Base-by-base conservation (phyloP, 768 basidiomycete species). In the Saitozyma podzolica region DNA sequence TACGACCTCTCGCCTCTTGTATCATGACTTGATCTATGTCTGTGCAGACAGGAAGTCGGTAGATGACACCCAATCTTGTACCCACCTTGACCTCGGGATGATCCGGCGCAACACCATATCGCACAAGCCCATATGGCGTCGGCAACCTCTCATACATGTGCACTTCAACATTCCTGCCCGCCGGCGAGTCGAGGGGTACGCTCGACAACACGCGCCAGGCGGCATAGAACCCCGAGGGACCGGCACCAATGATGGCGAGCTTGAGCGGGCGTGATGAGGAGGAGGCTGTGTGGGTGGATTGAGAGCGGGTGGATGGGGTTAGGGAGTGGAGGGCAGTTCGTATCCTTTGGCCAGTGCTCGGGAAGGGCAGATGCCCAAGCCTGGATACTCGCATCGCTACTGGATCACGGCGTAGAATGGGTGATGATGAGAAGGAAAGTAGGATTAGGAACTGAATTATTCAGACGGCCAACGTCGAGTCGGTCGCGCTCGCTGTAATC, bases 31-130 rank as follows among this genome's bases (percentile, higher is more conserved):
- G 29, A 29, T 2, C 2, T 29, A 29, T 2, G 29, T 29, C 2
- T 29, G 29, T 29, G 29, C 29, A 29, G 29, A 29, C 29, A 29
- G 29, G 2, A 29, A 5, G 2, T 29, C 29, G 2, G 29, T 5
- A 29, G 29, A 29, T 29, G 2, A 29, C 29, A 29, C 29, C 29
- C 29, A 29, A 29, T 29, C 2, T 29, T 14, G 0, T 14, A 72
- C 77, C 49, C 69, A 85, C 95, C 86, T 97, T 99, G 79, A 98
- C 94, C 82, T 97, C 95, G 9, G 96, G 92, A 79, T 98, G 95
- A 81, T 98, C 95, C 50, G 95, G 95, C 10, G 96, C 95, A 13
- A 99, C 94, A 0, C 96, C 94, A 73, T 94, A 99, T 50, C 96
- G 83, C 4, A 96, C 93, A 0, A 98, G 84, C 0, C 96, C 96